Percentiles rank a stretch among this genome's conserved stretches.
phyloP scores from a whole-genome alignment of 177 flowering plant species.

The Telopea speciosissima region DNA sequence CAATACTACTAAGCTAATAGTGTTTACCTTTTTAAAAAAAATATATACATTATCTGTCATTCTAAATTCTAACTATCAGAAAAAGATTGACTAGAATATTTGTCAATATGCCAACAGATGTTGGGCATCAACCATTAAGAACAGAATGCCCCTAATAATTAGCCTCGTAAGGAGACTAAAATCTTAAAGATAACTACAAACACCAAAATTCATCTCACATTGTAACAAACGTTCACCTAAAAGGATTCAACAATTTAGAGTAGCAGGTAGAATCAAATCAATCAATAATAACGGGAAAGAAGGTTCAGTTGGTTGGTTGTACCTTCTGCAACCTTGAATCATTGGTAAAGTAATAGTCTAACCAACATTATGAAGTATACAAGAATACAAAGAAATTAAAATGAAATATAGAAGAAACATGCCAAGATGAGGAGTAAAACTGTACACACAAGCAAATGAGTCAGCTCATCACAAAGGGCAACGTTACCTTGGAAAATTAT shows the following conservation, averaged over 20 bases:
- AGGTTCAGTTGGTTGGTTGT: neutral
- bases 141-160: neutral
- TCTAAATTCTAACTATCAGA: too few species aligned
- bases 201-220: neutral
- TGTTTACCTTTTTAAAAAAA: too few species aligned
- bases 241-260: neutral
- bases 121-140: neutral
- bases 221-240: neutral
- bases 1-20: neutral
- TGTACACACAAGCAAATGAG: neutral
- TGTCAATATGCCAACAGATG: too few species aligned
- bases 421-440: neutral
- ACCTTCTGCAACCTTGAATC: neutral
- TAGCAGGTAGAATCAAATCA: too few species aligned
- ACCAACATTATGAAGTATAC: neutral
- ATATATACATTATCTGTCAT: too few species aligned
- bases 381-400: too few species aligned
- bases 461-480: neutral
- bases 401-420: too few species aligned
- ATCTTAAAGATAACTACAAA: neutral
- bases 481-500: conserved; percentile 45
- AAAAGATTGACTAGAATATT: too few species aligned
- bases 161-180: neutral
- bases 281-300: neutral
- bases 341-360: neutral